Evolutionary conservation across 371 early-diverging fungal genomes (phyloP).

Genomic region (Mycotypha africana): DNA sequence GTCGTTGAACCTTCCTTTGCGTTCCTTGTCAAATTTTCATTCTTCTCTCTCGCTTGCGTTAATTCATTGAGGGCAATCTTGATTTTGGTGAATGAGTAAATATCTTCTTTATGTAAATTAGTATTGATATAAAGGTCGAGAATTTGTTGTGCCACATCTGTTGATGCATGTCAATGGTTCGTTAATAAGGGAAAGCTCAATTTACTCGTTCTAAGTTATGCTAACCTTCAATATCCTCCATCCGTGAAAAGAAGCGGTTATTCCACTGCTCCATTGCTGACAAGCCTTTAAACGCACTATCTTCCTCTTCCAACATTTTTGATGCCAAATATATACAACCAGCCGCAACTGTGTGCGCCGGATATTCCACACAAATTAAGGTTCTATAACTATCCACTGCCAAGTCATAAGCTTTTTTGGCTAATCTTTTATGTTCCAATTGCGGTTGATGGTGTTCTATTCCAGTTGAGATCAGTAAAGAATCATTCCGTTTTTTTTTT

Average conservation of each 20-base stretch:
- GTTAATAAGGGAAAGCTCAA: no score
- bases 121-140: conserved; percentile 47
- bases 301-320: conserved; percentile 29
- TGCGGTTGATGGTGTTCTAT: no score
- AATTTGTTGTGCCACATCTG: conserved; percentile 57
- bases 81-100: conserved; percentile 37
- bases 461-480: no score
- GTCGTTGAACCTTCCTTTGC: conserved; percentile 8
- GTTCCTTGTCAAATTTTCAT: conserved; percentile 22
- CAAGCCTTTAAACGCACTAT: conserved; percentile 16
- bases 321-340: conserved; percentile 59
- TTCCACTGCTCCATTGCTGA: conserved; percentile 33
- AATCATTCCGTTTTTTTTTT: no score
- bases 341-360: conserved; percentile 59
- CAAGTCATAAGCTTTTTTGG: conserved; percentile 44
- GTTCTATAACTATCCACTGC: conserved; percentile 59
- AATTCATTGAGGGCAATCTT: conserved; percentile 54
- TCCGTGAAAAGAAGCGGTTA: conserved; percentile 41
- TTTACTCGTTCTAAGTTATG: no score
- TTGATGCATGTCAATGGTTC: no score
- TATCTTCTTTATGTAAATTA: conserved; percentile 22
- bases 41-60: conserved; percentile 30
- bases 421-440: conserved; percentile 41
- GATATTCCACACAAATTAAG: conserved; percentile 53
- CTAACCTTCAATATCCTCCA: conserved; percentile 50